Percentiles rank a stretch among this genome's conserved stretches.
Evolutionary conservation across 371 early-diverging fungal genomes (phyloP).

Genomic region (Mycotypha africana): DNA sequence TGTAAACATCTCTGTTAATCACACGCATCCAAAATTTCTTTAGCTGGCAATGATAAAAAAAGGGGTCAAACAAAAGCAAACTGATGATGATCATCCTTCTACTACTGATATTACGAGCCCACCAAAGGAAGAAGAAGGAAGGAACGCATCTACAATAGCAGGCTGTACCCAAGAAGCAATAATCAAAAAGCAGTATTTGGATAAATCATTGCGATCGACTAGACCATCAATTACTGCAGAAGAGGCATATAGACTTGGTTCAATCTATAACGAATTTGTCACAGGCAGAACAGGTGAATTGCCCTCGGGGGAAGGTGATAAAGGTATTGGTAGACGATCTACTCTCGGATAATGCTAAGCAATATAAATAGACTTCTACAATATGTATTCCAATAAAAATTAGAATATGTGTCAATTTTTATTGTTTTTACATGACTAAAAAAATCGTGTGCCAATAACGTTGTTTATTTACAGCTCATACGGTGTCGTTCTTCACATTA

Average conservation of each 20-base stretch:
- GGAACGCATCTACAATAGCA: constrained; percentile 7
- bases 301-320: constrained; percentile 60
- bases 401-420: too few species aligned
- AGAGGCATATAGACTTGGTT: constrained; percentile 49
- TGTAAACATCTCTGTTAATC: constrained; percentile 1
- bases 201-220: constrained; percentile 53
- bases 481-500: too few species aligned
- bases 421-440: too few species aligned
- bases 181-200: constrained; percentile 50
- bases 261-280: constrained; percentile 64
- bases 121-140: constrained; percentile 7
- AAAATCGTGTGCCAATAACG: too few species aligned
- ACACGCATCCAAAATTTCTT: too few species aligned
- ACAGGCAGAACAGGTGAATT: constrained; percentile 65
- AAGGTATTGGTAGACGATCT: constrained; percentile 61
- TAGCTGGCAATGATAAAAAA: constrained; percentile 54
- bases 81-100: too few species aligned
- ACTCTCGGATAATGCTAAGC: constrained; percentile 63
- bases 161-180: constrained; percentile 30
- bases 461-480: too few species aligned
- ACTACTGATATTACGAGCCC: too few species aligned
- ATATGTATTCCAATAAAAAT: background rate
- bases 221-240: constrained; percentile 63
- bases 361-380: too few species aligned
- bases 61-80: constrained; percentile 11